Conservation (phyloP, 208 protist species). For the Crithidia mellificae region DNA sequence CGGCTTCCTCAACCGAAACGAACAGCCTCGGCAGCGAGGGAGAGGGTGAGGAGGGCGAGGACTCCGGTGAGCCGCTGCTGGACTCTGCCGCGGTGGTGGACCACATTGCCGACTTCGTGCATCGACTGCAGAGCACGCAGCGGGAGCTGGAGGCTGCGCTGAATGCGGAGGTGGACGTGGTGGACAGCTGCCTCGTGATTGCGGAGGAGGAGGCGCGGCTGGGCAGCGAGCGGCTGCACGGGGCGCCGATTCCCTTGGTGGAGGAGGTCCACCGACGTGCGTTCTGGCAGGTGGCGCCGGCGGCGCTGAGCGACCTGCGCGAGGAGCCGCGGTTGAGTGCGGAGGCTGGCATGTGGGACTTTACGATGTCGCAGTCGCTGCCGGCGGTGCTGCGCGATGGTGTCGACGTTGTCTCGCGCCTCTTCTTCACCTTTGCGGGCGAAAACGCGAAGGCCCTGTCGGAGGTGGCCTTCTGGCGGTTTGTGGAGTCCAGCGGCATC, state of each 20-base stretch:
- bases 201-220: slow-evolving; percentile 36
- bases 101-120: slow-evolving; percentile 11
- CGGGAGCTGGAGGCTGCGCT: slow-evolving; percentile 19
- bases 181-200: slow-evolving; percentile 13
- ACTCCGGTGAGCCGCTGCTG: slow-evolving; percentile 14
- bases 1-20: too few species aligned
- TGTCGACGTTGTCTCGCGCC: slow-evolving; percentile 40
- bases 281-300: slow-evolving; percentile 57
- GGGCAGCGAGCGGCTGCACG: slow-evolving; percentile 41
- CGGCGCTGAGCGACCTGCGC: slow-evolving; percentile 55
- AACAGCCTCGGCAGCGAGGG: too few species aligned
- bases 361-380: slow-evolving; percentile 39
- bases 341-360: slow-evolving; percentile 46
- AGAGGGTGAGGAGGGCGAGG: neutral
- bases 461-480: slow-evolving; percentile 83
- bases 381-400: slow-evolving; percentile 46
- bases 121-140: slow-evolving; percentile 8
- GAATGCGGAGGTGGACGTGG: slow-evolving; percentile 2
- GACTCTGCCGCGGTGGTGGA: slow-evolving; percentile 12
- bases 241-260: slow-evolving; percentile 52
- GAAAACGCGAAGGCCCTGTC: slow-evolving; percentile 54
- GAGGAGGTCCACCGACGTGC: slow-evolving; percentile 29
- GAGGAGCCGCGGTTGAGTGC: slow-evolving; percentile 21
- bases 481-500: slow-evolving; percentile 45
- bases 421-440: slow-evolving; percentile 78